These are phyloP conservation scores for Lasiodiplodia sp. DNA, from an alignment of 2,329 filamentous ascomycete species.

Conservation along the genomic window DNA sequence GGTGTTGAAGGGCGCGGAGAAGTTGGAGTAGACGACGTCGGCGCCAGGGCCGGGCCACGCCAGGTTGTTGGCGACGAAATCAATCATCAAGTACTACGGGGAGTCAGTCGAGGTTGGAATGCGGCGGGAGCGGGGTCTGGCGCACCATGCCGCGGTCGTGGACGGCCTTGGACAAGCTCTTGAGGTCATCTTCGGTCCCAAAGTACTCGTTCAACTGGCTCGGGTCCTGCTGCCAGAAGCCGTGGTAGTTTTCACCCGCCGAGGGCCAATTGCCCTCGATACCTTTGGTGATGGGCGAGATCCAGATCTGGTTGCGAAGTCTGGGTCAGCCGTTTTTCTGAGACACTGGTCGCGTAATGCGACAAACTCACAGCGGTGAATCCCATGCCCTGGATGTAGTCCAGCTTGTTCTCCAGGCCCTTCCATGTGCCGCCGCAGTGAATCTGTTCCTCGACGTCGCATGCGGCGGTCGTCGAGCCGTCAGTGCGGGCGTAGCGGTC, in stretches of 20 bases:
- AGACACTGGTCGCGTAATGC: neutral
- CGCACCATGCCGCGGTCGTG: slow-evolving; percentile 53
- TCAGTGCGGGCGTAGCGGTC: slow-evolving; percentile 43
- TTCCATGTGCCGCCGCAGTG: slow-evolving; percentile 62
- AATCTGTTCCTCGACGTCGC: slow-evolving; percentile 39
- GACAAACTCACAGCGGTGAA: slow-evolving; percentile 51
- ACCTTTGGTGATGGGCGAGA: slow-evolving; percentile 48
- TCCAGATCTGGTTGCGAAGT: slow-evolving; percentile 47
- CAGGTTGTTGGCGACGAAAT: slow-evolving; percentile 60
- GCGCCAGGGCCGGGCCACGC: slow-evolving; percentile 37
- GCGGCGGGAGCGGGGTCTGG: neutral
- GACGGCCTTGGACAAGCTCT: slow-evolving; percentile 53
- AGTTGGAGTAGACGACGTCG: slow-evolving; percentile 32
- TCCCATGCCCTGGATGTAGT: slow-evolving; percentile 60
- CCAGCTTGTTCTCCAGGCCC: slow-evolving; percentile 56
- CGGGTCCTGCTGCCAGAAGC: slow-evolving; percentile 59
- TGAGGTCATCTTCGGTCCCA: slow-evolving; percentile 56
- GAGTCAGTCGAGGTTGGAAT: slow-evolving; percentile 27
- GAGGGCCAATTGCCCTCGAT: slow-evolving; percentile 31
- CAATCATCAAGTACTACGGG: slow-evolving; percentile 57
- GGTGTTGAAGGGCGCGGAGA: slow-evolving; percentile 41
- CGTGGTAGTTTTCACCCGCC: slow-evolving; percentile 57
- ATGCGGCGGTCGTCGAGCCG: slow-evolving; percentile 42
- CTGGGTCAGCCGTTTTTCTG: neutral
- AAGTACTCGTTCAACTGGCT: slow-evolving; percentile 59